phyloP scores from a whole-genome alignment of 805 yeast species.

The Teunomyces kruisii region DNA sequence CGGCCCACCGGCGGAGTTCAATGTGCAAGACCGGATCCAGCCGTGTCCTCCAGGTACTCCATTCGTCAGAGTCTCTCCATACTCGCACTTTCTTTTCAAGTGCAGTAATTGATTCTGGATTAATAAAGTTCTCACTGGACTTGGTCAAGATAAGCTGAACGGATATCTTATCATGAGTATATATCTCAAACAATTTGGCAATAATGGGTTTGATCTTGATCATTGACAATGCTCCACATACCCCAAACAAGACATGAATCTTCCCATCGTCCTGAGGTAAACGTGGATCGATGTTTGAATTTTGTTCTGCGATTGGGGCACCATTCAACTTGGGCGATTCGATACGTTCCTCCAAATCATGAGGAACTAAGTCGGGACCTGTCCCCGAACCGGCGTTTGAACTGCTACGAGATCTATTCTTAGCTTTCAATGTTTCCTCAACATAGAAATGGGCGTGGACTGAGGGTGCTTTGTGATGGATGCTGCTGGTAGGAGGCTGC shows the following conservation, averaged over 20 bases:
- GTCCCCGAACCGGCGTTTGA: constrained; percentile 26
- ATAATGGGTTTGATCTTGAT: constrained; percentile 54
- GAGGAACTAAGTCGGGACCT: neutral
- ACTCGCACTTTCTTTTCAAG: constrained; percentile 46
- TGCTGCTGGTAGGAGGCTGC: constrained; percentile 30
- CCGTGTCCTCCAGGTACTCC: constrained; percentile 74
- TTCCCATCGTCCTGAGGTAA: constrained; percentile 62
- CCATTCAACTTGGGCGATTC: neutral
- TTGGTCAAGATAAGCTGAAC: constrained; percentile 56
- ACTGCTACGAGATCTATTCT: constrained; percentile 39
- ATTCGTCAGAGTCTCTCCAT: constrained; percentile 61
- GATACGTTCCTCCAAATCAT: neutral
- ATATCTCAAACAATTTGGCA: constrained; percentile 51
- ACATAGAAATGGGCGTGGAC: constrained; percentile 80
- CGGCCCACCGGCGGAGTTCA: constrained; percentile 96
- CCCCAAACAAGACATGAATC: constrained; percentile 55
- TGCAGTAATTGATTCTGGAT: constrained; percentile 42
- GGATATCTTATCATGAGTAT: constrained; percentile 47
- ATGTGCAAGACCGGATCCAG: constrained; percentile 93
- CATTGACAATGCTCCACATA: constrained; percentile 57
- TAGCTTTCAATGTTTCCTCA: constrained; percentile 62
- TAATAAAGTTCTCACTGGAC: constrained; percentile 52
- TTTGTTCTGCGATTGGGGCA: constrained; percentile 31
- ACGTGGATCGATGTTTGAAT: constrained; percentile 58
- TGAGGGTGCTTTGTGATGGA: constrained; percentile 56